phyloP scores from a whole-genome alignment of 2,329 filamentous ascomycete species.

The Aspergillus fructus region DNA sequence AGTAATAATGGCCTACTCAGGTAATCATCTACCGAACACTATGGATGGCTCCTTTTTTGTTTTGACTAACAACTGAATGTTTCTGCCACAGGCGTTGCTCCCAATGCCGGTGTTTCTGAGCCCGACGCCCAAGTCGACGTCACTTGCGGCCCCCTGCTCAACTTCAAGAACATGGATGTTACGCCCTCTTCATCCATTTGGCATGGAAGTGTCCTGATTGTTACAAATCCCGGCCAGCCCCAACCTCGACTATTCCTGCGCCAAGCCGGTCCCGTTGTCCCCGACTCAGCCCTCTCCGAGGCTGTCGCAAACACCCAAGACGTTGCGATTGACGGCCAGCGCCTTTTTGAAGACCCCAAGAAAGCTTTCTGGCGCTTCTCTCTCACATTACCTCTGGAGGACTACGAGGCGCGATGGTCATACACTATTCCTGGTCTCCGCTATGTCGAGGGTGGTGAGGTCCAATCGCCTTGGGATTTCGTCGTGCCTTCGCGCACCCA shows the following conservation, averaged over 20 bases:
- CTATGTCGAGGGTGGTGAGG: constrained; percentile 58
- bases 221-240: constrained; percentile 69
- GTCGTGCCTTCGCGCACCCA: constrained; percentile 59
- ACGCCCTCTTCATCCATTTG: constrained; percentile 50
- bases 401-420: constrained; percentile 73
- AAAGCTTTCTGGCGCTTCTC: constrained; percentile 62
- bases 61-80: not conserved
- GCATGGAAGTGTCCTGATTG: constrained; percentile 83
- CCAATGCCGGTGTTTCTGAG: constrained; percentile 23
- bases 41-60: not conserved
- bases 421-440: constrained; percentile 70
- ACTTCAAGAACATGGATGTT: constrained; percentile 48
- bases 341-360: constrained; percentile 59
- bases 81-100: constrained; percentile 15
- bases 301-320: constrained; percentile 17
- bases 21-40: not conserved
- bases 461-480: constrained; percentile 53
- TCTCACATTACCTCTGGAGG: constrained; percentile 64
- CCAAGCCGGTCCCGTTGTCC: constrained; percentile 32
- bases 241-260: constrained; percentile 58
- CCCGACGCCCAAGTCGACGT: constrained; percentile 37
- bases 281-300: constrained; percentile 20
- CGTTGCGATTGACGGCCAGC: constrained; percentile 48
- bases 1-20: constrained; percentile 11
- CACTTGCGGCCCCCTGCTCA: constrained; percentile 50